Conservation (phyloP, 2,329 filamentous ascomycete species). For the Periconia sp. region DNA sequence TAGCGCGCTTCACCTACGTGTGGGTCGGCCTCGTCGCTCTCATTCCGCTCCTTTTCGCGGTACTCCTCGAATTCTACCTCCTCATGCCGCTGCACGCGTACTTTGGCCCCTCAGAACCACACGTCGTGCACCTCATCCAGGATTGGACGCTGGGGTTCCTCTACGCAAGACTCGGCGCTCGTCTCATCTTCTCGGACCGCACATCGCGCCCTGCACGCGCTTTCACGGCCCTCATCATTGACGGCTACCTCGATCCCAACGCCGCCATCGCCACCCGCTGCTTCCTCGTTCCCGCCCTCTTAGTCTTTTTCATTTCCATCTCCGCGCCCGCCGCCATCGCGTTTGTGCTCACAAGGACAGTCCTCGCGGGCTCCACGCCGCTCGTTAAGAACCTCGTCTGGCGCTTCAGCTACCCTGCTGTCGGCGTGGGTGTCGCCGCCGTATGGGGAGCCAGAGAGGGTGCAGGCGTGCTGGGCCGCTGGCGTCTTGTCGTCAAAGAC, state of each 20-base stretch:
- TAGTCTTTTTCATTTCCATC: conserved; percentile 65
- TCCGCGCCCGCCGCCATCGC: conserved; percentile 65
- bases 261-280: conserved; percentile 77
- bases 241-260: conserved; percentile 76
- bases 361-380: conserved; percentile 46
- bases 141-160: conserved; percentile 92
- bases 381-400: conserved; percentile 56
- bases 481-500: conserved; percentile 82
- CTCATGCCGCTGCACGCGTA: conserved; percentile 85
- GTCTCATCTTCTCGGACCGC: conserved; percentile 68
- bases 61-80: conserved; percentile 84
- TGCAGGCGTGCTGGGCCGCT: conserved; percentile 65
- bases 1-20: conserved; percentile 68
- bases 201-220: conserved; percentile 73
- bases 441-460: conserved; percentile 55
- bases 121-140: conserved; percentile 85
- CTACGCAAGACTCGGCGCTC: conserved; percentile 78
- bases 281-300: conserved; percentile 75
- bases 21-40: conserved; percentile 74
- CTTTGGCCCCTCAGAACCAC: conserved; percentile 50
- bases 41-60: conserved; percentile 77
- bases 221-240: conserved; percentile 69
- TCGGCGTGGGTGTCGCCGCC: conserved; percentile 50
- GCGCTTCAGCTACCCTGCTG: conserved; percentile 73
- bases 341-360: conserved; percentile 49